A percentile compares a stretch with the other conserved stretches of the same genome.
These are phyloP conservation scores for Polygonum maritimum DNA, from an alignment of 148 eudicot genomes.

Conservation along the genomic window DNA sequence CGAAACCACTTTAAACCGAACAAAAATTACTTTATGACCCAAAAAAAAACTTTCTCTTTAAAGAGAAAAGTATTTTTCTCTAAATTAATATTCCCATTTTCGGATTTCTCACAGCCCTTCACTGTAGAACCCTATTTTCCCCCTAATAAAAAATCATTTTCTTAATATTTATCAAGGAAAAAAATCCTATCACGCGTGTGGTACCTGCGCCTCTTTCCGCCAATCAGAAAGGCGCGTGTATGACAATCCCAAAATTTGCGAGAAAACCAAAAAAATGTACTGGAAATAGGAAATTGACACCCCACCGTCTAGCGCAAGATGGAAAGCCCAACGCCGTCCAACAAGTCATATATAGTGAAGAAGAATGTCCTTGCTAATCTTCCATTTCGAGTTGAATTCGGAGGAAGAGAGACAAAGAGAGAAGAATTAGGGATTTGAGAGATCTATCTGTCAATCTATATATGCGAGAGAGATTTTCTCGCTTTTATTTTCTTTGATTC, in stretches of 20 bases:
- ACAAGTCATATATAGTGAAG: slow-evolving; percentile 7
- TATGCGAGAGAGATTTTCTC: slow-evolving; percentile 13
- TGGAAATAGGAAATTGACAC: neutral
- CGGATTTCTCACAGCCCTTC: neutral
- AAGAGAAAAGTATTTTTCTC: too few relatives aligned
- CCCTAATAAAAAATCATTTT: neutral
- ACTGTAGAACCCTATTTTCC: neutral
- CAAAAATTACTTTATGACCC: neutral
- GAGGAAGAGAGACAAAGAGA: slow-evolving; percentile 13
- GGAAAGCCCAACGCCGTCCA: slow-evolving; percentile 5
- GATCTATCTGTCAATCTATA: slow-evolving; percentile 11
- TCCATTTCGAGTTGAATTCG: slow-evolving; percentile 12
- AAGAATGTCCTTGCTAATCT: slow-evolving; percentile 8
- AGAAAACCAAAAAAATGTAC: neutral
- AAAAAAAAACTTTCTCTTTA: too few relatives aligned
- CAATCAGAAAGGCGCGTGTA: neutral
- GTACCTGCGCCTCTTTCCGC: neutral
- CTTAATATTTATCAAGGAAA: neutral
- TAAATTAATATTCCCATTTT: neutral
- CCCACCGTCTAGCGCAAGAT: neutral
- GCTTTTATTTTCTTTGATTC: slow-evolving; percentile 9
- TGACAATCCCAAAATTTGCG: neutral
- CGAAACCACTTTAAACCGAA: too few relatives aligned
- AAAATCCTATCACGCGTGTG: neutral
- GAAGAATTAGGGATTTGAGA: neutral